Evolutionary conservation across 768 basidiomycete genomes (phyloP).

Genomic region (Gymnopilus dilepis): DNA sequence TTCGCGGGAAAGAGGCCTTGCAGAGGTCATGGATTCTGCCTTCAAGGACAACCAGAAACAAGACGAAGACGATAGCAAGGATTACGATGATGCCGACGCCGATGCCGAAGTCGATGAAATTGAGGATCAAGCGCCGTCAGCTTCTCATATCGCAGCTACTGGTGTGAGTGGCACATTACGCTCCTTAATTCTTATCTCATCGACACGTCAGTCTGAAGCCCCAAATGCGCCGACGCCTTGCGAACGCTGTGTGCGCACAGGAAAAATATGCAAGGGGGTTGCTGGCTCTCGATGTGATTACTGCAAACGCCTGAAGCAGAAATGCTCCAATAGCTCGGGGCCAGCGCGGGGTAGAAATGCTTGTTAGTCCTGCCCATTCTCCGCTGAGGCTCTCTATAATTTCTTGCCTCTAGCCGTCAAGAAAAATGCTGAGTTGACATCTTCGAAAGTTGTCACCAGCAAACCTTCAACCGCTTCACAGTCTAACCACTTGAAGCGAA

Average conservation of each 20-base stretch:
- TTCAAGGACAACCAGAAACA: conserved; percentile 34
- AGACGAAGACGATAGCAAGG: conserved; percentile 22
- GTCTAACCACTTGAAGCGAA: conserved; percentile 31
- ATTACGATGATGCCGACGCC: conserved; percentile 32
- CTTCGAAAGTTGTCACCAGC: conserved; percentile 23
- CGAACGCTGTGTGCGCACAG: conserved; percentile 49
- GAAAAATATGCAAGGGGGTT: conserved; percentile 47
- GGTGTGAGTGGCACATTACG: conserved; percentile 23
- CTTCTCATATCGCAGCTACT: conserved; percentile 18
- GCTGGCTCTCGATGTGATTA: conserved; percentile 50
- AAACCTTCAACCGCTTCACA: conserved; percentile 1
- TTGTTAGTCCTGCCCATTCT: conserved; percentile 29
- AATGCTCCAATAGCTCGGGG: conserved; percentile 51
- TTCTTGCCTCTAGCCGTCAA: conserved; percentile 26
- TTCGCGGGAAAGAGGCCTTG: conserved; percentile 34
- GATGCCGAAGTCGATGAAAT: conserved; percentile 37
- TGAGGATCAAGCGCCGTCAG: conserved; percentile 31
- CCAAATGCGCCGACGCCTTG: conserved; percentile 43
- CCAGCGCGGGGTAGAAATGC: conserved; percentile 48
- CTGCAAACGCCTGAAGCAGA: conserved; percentile 52
- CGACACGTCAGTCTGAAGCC: neutral
- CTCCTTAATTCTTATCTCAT: conserved; percentile 24
- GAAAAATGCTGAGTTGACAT: conserved; percentile 26
- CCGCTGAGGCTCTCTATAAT: conserved; percentile 6
- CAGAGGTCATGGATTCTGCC: conserved; percentile 37